Conservation (phyloP, 208 protist genomes). For the Trypanosoma caninum region DNA sequence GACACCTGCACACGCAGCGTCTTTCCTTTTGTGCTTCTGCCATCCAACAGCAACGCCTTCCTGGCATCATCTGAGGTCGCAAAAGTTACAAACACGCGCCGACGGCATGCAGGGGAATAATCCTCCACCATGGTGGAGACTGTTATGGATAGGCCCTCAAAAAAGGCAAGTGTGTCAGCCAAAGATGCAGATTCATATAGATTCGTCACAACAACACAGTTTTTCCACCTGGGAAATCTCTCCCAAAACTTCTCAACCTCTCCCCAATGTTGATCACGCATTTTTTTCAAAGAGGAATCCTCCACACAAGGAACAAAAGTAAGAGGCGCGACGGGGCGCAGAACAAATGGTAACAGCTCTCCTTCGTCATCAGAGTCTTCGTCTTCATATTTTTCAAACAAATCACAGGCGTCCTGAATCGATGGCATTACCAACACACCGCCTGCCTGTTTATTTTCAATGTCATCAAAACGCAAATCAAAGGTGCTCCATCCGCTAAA, state of each 20-base stretch:
- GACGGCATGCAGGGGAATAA: conserved; percentile 49
- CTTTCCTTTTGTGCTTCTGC: conserved; percentile 75
- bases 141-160: conserved; percentile 42
- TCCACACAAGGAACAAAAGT: conserved; percentile 72
- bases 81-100: conserved; percentile 76
- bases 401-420: conserved; percentile 72
- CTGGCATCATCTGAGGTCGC: conserved; percentile 35
- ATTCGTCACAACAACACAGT: conserved; percentile 80
- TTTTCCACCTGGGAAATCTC: conserved; percentile 50
- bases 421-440: conserved; percentile 80
- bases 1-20: conserved; percentile 81
- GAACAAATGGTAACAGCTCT: conserved; percentile 70
- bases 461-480: conserved; percentile 75
- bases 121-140: conserved; percentile 56
- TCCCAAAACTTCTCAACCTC: conserved; percentile 72
- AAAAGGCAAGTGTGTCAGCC: conserved; percentile 52
- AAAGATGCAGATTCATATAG: conserved; percentile 68
- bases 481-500: conserved; percentile 78
- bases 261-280: conserved; percentile 70
- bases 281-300: conserved; percentile 65
- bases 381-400: conserved; percentile 87
- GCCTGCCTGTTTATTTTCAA: conserved; percentile 51
- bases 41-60: conserved; percentile 68
- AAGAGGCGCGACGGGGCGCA: conserved; percentile 69
- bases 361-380: conserved; percentile 87